Percentiles rank a stretch among this genome's conserved stretches.
Evolutionary conservation across 805 yeast species (phyloP).

Genomic region (Yamadazyma phyllophila): DNA sequence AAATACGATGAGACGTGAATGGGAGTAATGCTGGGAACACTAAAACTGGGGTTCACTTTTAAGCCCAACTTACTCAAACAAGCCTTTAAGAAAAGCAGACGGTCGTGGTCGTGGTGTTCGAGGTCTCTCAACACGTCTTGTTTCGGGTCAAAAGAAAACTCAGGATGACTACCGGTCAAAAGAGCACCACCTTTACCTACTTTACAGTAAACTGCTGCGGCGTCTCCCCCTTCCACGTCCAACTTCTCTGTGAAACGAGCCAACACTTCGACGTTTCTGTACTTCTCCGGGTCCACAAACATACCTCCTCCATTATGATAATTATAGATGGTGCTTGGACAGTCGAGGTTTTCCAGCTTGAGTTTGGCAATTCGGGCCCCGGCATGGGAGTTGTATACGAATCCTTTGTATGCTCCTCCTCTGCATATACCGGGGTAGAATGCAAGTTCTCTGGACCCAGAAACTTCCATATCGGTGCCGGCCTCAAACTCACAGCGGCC

Average conservation of each 20-base stretch:
- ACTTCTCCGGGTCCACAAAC: conserved; percentile 70
- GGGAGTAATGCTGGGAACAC: conserved; percentile 70
- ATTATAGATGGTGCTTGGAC: conserved; percentile 25
- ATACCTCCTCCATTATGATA: conserved; percentile 92
- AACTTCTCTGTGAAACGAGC: conserved; percentile 62
- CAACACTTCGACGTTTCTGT: conserved; percentile 62
- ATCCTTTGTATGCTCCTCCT: conserved; percentile 83
- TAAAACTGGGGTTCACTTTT: conserved; percentile 55
- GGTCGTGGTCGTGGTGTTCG: conserved; percentile 38
- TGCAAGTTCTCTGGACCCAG: conserved; percentile 78
- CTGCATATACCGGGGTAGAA: conserved; percentile 81
- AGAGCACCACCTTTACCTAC: conserved; percentile 76
- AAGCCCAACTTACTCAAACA: conserved; percentile 63
- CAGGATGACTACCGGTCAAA: conserved; percentile 88
- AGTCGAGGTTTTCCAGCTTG: conserved; percentile 28
- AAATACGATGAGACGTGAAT: conserved; percentile 49
- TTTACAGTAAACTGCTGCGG: conserved; percentile 70
- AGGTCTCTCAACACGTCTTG: conserved; percentile 33
- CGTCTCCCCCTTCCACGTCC: conserved; percentile 49
- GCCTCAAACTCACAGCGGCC: conserved; percentile 78
- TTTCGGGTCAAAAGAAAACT: conserved; percentile 46
- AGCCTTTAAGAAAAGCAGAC: conserved; percentile 56
- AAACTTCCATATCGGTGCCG: conserved; percentile 75
- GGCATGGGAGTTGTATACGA: conserved; percentile 67
- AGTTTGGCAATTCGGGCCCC: conserved; percentile 69